A percentile compares a stretch with the other conserved stretches of the same genome.
Conservation (phyloP, 192 early-diverging fungal species). For the Entomortierella parvispora region DNA sequence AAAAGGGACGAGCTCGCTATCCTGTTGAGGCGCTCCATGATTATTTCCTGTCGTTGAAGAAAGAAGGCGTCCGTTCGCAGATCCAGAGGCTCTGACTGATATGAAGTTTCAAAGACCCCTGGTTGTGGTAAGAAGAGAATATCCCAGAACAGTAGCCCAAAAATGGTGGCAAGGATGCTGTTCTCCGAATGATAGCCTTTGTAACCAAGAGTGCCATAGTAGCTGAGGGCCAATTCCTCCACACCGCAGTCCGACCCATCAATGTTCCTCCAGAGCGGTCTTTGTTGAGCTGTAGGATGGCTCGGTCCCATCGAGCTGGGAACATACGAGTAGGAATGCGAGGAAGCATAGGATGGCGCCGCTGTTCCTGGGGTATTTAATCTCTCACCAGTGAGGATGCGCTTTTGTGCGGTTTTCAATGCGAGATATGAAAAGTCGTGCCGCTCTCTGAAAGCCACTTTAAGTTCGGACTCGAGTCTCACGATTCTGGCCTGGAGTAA, state of each 20-base stretch:
- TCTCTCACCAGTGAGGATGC: slow-evolving; percentile 52
- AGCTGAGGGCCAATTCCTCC: slow-evolving; percentile 69
- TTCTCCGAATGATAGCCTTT: slow-evolving; percentile 74
- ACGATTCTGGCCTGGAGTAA: slow-evolving; percentile 55
- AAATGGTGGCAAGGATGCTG: slow-evolving; percentile 66
- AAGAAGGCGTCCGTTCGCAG: slow-evolving; percentile 72
- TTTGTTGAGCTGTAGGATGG: slow-evolving; percentile 19
- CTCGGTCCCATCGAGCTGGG: slow-evolving; percentile 22
- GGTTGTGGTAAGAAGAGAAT: slow-evolving; percentile 69
- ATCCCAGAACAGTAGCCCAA: slow-evolving; percentile 77
- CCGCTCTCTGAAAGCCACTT: slow-evolving; percentile 56
- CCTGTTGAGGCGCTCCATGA: slow-evolving; percentile 33
- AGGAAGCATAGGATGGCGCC: slow-evolving; percentile 24
- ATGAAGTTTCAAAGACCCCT: slow-evolving; percentile 77
- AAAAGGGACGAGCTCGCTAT: slow-evolving; percentile 35
- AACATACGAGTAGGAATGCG: slow-evolving; percentile 31
- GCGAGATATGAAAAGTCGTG: slow-evolving; percentile 61
- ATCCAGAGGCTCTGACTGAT: slow-evolving; percentile 75
- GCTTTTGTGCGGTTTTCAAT: slow-evolving; percentile 46
- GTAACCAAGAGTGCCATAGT: slow-evolving; percentile 71
- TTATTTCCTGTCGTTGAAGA: slow-evolving; percentile 28
- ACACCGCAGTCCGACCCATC: slow-evolving; percentile 73
- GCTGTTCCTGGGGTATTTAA: slow-evolving; percentile 56
- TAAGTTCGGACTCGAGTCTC: slow-evolving; percentile 54
- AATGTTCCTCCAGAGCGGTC: slow-evolving; percentile 55